phyloP scores from a whole-genome alignment of 1,139 yeast genomes.

The Magnusiomyces magnusii region DNA sequence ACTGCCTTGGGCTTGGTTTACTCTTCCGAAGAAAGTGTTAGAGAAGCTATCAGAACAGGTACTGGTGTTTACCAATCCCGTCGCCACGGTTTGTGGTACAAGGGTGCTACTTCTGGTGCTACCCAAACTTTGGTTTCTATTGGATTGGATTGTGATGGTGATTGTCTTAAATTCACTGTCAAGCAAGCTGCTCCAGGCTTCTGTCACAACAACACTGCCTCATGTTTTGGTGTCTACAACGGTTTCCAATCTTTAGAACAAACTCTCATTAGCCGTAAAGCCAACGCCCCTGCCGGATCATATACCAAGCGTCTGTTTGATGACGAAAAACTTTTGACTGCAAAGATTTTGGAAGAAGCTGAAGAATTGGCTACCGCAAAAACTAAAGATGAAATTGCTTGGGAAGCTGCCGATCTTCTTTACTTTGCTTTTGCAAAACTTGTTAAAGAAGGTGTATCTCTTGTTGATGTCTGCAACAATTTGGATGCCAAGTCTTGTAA shows the following conservation, averaged over 20 bases:
- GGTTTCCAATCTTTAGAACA: constrained; percentile 55
- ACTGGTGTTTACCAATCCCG: constrained; percentile 95
- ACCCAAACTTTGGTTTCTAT: constrained; percentile 65
- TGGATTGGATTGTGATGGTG: constrained; percentile 85
- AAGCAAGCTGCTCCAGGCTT: constrained; percentile 80
- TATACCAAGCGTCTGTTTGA: constrained; percentile 82
- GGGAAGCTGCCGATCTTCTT: constrained; percentile 96
- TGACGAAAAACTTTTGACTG: constrained; percentile 65
- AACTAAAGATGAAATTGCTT: constrained; percentile 64
- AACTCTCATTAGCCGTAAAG: constrained; percentile 44
- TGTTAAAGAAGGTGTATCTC: constrained; percentile 68
- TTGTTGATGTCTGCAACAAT: constrained; percentile 76
- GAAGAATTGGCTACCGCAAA: constrained; percentile 89
- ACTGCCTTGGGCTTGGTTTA: constrained; percentile 83
- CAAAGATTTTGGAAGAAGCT: constrained; percentile 93
- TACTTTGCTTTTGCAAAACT: constrained; percentile 89
- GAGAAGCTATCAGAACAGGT: constrained; percentile 69
- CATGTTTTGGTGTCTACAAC: constrained; percentile 68
- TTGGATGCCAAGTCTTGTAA: constrained; percentile 75
- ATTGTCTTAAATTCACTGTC: constrained; percentile 79
- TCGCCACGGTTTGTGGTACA: constrained; percentile 85
- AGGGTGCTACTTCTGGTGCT: constrained; percentile 94
- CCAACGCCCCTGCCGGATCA: constrained; percentile 78
- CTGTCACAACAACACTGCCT: constrained; percentile 74
- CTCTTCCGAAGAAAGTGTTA: constrained; percentile 74